Evolutionary conservation across 176 grass and related monocot species (phyloP), one percentile per base, ranked within the genome.

Genomic region (Bromus sterilis): DNA sequence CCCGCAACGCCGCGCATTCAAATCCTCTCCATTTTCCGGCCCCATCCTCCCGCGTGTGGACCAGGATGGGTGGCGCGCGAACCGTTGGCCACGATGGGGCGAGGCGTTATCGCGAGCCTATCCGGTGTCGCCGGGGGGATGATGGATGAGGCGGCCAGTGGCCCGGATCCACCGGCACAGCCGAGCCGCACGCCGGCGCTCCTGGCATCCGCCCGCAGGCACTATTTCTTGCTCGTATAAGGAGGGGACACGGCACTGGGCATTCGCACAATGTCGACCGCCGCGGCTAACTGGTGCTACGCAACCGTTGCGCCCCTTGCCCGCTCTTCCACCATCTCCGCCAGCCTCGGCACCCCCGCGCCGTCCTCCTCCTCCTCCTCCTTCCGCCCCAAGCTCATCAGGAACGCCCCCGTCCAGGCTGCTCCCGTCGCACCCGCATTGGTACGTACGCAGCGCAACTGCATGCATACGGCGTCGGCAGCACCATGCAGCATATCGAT

Each of bases 211-310:
- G 67, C 30, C 66, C 75, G 35, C 87, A 24, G 28, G 56, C 9
- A 0, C 23, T 64, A 79, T 86, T 61, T 86, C 28, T 71, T 71
- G 23, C 57, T 35, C 48, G 75, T 79, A 66, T 79, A 88, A 84
- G 76, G 75, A 58, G 26, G 51, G 20, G 37, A 6, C 2, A 21
- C 6, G 32, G 74, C 36, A 33, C 64, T 4, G 11, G 6, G 11
- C n/a, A 36, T 41, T 7, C 35, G n/a, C 71, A 82, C 77, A 86
- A 97, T 97, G 94, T 89, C 77, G 66, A 90, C 86, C 77, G 92
- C 89, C 80, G 76, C 86, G 11, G 61, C 81, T 71, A 57, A 71
- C 80, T 82, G 74, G 80, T 89, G 55, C 80, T 68, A 84, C 57
- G 71, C 87, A 40, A 71, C 79, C 8, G 40, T 44, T 43, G 71